Evolutionary conservation across 169 alveolate species (phyloP), one percentile per base, ranked within the genome.

Genomic region (Sarcocystis neurona): DNA sequence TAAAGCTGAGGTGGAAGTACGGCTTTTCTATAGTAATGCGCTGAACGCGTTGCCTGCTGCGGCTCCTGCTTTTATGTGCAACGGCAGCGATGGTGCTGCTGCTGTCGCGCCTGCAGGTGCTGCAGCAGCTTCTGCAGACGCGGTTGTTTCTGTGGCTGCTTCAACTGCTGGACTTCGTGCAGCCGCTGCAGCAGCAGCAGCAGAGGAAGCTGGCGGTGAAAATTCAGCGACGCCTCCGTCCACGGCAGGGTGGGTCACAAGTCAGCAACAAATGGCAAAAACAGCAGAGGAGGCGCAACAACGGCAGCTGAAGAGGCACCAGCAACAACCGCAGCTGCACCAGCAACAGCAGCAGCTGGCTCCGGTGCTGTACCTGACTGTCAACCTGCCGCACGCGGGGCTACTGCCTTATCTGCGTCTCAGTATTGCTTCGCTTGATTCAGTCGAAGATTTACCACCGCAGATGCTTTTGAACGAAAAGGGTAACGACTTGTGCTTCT

Each of bases 361-460:
- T 12, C 87, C 87, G 12, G 10, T 34, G n/a, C 43, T 77, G 60
- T 43, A 46, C 23, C 37, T 77, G 47, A 46, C 68, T 30, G 48
- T 47, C 20, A 63, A 84, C 23, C 50, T 84, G 5, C 89, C 89
- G 34, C 89, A 84, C 60, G 89, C 75, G 44, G 89, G 89, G 5
- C 47, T 84, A 53, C 37, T 37, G 39, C 89, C 89, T 48, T 70
- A 39, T 80, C 80, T 84, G 15, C 89, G 89, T 18, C 60, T 84
- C 46, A 44, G 82, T 2, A n/a, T 84, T 46, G 72, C 75, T 1
- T 80, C 44, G n/a, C n/a, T n/a, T n/a, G n/a, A n/a, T n/a, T n/a
- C n/a, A n/a, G n/a, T n/a, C n/a, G n/a, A n/a, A n/a, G n/a, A n/a
- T n/a, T n/a, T n/a, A n/a, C n/a, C n/a, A n/a, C n/a, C n/a, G n/a